Evolutionary conservation across 2,329 filamentous ascomycete species (phyloP).

Genomic region (Venturia effusa): DNA sequence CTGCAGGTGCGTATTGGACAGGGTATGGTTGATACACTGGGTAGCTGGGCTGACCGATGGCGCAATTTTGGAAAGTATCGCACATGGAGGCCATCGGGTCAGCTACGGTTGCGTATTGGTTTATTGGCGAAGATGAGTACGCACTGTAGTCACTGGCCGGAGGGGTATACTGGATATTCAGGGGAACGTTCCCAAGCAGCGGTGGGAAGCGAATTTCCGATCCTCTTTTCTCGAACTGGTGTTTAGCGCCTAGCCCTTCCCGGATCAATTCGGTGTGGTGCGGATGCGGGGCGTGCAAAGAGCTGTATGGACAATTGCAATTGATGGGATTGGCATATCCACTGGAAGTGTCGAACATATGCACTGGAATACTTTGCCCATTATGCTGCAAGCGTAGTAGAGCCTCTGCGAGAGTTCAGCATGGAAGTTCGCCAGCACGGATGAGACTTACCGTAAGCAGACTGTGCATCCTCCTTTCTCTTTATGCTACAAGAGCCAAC

Average conservation of each 20-base stretch:
- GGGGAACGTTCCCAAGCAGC: neutral
- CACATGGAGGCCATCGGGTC: neutral
- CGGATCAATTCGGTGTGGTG: slow-evolving; percentile 19
- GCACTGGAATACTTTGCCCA: slow-evolving; percentile 13
- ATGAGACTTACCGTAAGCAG: neutral
- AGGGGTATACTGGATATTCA: neutral
- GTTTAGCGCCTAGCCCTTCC: slow-evolving; percentile 13
- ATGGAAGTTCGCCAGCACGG: slow-evolving; percentile 13
- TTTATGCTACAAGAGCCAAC: slow-evolving; percentile 3
- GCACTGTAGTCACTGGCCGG: neutral
- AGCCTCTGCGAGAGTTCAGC: slow-evolving; percentile 19
- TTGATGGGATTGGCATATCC: slow-evolving; percentile 20
- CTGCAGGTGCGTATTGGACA: neutral
- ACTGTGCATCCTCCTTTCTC: neutral
- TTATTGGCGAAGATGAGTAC: neutral
- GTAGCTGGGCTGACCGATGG: neutral
- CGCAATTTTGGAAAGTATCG: neutral
- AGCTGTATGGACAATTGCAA: slow-evolving; percentile 23
- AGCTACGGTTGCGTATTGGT: neutral
- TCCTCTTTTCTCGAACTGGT: neutral
- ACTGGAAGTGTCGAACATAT: slow-evolving; percentile 15
- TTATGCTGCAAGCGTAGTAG: neutral
- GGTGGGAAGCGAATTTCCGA: neutral
- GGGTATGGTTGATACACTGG: neutral
- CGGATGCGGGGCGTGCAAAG: slow-evolving; percentile 23